Percentiles rank a stretch among this genome's conserved stretches.
phyloP scores from a whole-genome alignment of 768 basidiomycete genomes.

The Pleurotus platypus region DNA sequence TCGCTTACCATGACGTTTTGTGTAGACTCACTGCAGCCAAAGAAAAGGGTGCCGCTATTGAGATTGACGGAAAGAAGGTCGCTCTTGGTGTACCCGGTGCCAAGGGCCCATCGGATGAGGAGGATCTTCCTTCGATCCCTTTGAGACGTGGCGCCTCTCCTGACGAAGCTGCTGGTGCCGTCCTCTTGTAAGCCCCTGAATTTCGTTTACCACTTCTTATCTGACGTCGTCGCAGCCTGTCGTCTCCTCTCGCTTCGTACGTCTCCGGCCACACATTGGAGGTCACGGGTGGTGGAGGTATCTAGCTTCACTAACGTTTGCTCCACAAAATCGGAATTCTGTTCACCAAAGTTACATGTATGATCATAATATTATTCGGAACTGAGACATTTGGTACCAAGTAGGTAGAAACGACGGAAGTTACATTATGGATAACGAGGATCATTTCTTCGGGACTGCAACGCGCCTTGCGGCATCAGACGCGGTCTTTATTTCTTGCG shows the following conservation, averaged over 20 bases:
- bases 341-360: neutral
- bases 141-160: slow-evolving; percentile 62
- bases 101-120: slow-evolving; percentile 28
- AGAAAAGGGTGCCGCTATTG: slow-evolving; percentile 71
- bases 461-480: neutral
- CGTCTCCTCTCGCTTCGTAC: slow-evolving; percentile 75
- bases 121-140: slow-evolving; percentile 48
- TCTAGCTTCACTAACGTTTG: slow-evolving; percentile 31
- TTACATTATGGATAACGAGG: neutral
- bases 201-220: neutral
- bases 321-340: neutral
- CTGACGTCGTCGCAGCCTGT: slow-evolving; percentile 46
- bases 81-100: slow-evolving; percentile 74
- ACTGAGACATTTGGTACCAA: neutral
- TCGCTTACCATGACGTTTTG: neutral
- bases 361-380: neutral
- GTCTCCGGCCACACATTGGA: slow-evolving; percentile 82
- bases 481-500: neutral
- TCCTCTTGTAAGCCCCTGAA: slow-evolving; percentile 64
- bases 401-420: neutral
- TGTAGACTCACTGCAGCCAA: slow-evolving; percentile 73
- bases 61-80: slow-evolving; percentile 81
- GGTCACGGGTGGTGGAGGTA: slow-evolving; percentile 79
- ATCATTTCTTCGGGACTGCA: neutral
- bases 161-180: slow-evolving; percentile 73